Base-by-base conservation (phyloP, 192 early-diverging fungal species). In the Backusella australiensis region DNA sequence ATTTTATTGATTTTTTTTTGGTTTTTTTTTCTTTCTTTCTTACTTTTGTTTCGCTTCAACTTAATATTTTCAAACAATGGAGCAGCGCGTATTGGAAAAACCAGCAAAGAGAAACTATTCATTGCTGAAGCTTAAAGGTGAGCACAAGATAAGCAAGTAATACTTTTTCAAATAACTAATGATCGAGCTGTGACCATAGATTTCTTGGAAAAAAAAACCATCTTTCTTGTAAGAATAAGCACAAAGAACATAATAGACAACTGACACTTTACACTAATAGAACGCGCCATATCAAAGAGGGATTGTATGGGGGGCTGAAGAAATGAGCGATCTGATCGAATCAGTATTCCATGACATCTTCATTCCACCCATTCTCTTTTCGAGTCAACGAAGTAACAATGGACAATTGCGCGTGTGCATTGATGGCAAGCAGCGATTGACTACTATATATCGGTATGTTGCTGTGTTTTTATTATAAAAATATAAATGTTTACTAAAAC, bases 281-380 rank as follows among this genome's bases (percentile, higher is more conserved):
- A 52, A 73, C 21, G 72, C 72, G 8, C 46, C 44, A 32, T 73
- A 73, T 11, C 72, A 73, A 63, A 53, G 72, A 73, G 72, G 32
- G 0, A 23, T 73, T 0, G 52, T 59, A 9, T 73, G 72, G 72
- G 17, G 6, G 4, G n/a, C n/a, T 6, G n/a, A 53, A 0, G 34
- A 73, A 36, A 73, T 73, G 72, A 21, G 34, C 21, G 29, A 21
- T n/a, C 19, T 73, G 9, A 73, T 73, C 7, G 72, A 73, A 14
- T 73, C 72, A 14, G 26, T 59, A 6, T 26, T 59, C 3, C 32
- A 56, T 6, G 21, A 59, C 34, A 21, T 56, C n/a, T 59, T 36
- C 4, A 39, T 73, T 36, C 72, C 72, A 3, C 72, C 72, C 4
- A 29, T 73, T 26, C 19, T 73, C 1, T 73, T 73, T n/a, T 8